Conservation (phyloP, 257 asterid species). For the Henckelia pumila region DNA sequence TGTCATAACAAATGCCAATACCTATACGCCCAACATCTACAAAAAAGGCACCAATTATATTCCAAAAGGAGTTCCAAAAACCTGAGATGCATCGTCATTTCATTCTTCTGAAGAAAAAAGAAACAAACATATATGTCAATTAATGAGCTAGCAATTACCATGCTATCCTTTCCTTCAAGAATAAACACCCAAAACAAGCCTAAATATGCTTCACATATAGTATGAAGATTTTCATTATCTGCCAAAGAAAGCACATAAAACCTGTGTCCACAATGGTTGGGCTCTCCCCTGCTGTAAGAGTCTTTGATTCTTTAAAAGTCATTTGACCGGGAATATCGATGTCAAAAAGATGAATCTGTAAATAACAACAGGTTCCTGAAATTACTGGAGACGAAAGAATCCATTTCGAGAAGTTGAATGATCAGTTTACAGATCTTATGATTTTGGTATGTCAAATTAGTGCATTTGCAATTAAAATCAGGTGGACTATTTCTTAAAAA, state of each 20-base stretch:
- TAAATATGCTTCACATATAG: slow-evolving; percentile 9
- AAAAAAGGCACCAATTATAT: slow-evolving; percentile 27
- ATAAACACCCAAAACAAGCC: slow-evolving; percentile 9
- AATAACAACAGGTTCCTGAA: slow-evolving; percentile 17
- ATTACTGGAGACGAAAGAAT: slow-evolving; percentile 18
- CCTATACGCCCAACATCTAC: slow-evolving; percentile 89
- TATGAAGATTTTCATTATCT: slow-evolving; percentile 15
- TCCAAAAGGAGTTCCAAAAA: background rate
- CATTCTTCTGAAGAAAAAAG: background rate
- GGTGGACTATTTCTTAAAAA: background rate
- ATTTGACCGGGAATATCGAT: slow-evolving; percentile 83
- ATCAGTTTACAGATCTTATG: slow-evolving; percentile 12
- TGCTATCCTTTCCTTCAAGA: slow-evolving; percentile 3
- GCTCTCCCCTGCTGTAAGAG: slow-evolving; percentile 83
- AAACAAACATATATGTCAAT: slow-evolving; percentile 7
- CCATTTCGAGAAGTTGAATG: background rate
- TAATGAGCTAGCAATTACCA: slow-evolving; percentile 18
- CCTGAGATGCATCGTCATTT: slow-evolving; percentile 14
- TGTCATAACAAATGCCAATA: slow-evolving; percentile 84
- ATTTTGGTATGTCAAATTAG: background rate
- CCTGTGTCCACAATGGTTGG: slow-evolving; percentile 90
- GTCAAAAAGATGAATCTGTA: slow-evolving; percentile 85
- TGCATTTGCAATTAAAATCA: slow-evolving; percentile 7
- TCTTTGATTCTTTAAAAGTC: slow-evolving; percentile 74
- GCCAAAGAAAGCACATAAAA: slow-evolving; percentile 26